Percentiles rank a stretch among this genome's conserved stretches.
Conservation (phyloP, 1,284 basidiomycete genomes). For the Neolentinus lepideus region DNA sequence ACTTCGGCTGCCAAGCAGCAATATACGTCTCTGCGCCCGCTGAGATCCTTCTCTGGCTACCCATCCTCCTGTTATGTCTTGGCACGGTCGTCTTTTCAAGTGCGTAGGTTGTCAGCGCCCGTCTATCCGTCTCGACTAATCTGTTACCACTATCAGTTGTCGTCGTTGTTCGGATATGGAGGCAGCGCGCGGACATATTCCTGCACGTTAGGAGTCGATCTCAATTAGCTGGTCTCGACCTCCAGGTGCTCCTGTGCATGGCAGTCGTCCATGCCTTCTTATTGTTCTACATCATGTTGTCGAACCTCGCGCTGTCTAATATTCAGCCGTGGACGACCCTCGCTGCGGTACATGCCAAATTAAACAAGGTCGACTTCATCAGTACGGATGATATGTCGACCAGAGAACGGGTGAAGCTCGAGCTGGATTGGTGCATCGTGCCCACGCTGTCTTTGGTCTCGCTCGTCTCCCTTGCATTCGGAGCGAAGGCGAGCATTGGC, state of each 20-base stretch:
- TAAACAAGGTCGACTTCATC: background rate
- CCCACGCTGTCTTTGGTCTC: background rate
- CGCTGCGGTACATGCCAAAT: background rate
- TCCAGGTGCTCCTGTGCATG: background rate
- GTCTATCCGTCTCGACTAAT: background rate
- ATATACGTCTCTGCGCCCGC: slow-evolving; percentile 25
- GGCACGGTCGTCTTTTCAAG: background rate
- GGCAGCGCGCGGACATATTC: background rate
- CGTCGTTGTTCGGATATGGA: background rate
- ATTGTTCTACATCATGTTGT: background rate
- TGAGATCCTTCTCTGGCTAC: slow-evolving; percentile 26
- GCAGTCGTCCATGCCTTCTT: background rate
- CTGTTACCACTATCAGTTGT: background rate
- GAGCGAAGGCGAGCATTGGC: background rate
- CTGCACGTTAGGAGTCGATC: background rate
- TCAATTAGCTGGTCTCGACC: background rate
- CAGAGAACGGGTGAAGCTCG: background rate
- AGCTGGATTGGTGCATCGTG: background rate
- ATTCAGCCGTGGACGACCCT: background rate
- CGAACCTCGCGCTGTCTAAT: background rate
- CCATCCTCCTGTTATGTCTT: slow-evolving; percentile 14
- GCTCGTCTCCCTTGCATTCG: background rate
- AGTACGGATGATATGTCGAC: background rate
- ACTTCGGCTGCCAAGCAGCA: slow-evolving; percentile 26
- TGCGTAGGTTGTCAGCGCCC: background rate